Conservation (phyloP, 2,329 filamentous ascomycete species). For the Aaosphaeria pasadenensis region DNA sequence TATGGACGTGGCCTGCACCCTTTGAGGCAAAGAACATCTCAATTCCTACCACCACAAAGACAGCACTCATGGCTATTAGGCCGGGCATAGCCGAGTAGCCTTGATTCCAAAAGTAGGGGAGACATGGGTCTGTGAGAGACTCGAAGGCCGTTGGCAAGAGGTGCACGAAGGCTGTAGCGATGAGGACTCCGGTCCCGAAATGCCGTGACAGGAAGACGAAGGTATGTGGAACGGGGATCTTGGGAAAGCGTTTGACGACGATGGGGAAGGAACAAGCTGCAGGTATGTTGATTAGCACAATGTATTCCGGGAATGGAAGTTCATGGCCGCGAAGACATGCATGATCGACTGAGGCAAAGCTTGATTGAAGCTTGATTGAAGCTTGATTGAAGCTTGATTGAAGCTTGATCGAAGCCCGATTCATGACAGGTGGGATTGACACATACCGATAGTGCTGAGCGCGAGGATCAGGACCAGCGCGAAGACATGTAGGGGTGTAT, state of each 20-base stretch:
- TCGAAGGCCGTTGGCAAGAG: slow-evolving; percentile 40
- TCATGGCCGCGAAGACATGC: too few species aligned
- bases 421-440: background rate
- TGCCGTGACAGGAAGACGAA: slow-evolving; percentile 41
- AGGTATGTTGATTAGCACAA: background rate
- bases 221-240: slow-evolving; percentile 35
- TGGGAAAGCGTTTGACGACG: slow-evolving; percentile 37
- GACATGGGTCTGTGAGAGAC: slow-evolving; percentile 39
- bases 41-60: slow-evolving; percentile 69
- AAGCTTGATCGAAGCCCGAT: background rate
- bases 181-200: slow-evolving; percentile 40
- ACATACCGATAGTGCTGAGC: slow-evolving; percentile 52
- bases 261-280: slow-evolving; percentile 41
- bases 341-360: too few species aligned
- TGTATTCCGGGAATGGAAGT: too few species aligned
- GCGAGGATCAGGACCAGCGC: slow-evolving; percentile 57
- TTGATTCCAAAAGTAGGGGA: slow-evolving; percentile 38
- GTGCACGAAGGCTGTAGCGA: slow-evolving; percentile 41
- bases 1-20: slow-evolving; percentile 59
- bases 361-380: background rate
- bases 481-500: slow-evolving; percentile 55
- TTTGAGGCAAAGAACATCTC: slow-evolving; percentile 85
- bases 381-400: background rate
- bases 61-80: slow-evolving; percentile 37
- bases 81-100: slow-evolving; percentile 40